phyloP scores from a whole-genome alignment of 768 basidiomycete genomes.

The Kwoniella sp. region DNA sequence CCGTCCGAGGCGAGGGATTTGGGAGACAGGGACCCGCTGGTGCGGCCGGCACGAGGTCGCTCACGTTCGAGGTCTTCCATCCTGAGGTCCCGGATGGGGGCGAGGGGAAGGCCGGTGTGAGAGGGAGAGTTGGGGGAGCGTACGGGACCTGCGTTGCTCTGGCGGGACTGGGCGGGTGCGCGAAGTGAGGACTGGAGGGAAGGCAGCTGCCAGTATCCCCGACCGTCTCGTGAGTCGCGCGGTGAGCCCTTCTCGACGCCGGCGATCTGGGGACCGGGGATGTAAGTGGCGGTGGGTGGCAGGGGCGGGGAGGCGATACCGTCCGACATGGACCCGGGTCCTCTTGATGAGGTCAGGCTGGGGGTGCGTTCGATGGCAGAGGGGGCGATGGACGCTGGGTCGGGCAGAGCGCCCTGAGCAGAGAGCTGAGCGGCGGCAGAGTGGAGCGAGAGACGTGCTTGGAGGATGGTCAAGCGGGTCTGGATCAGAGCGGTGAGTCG shows the following conservation, averaged over 20 bases:
- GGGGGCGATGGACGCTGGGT: neutral
- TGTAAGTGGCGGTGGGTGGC: neutral
- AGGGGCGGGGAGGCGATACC: constrained; percentile 8
- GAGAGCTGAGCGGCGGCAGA: constrained; percentile 29
- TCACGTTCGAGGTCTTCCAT: neutral
- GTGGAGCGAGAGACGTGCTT: constrained; percentile 41
- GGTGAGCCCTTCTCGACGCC: neutral
- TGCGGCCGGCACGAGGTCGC: neutral
- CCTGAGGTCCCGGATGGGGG: constrained; percentile 5
- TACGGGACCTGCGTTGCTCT: neutral
- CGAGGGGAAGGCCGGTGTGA: constrained; percentile 4
- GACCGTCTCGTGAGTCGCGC: neutral
- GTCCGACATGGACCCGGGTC: constrained; percentile 7
- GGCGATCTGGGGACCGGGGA: constrained; percentile 4
- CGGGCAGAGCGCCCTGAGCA: neutral
- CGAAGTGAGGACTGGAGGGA: constrained; percentile 13
- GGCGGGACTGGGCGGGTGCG: neutral
- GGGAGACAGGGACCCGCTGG: constrained; percentile 6
- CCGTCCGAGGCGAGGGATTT: constrained; percentile 1
- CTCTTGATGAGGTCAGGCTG: constrained; percentile 12
- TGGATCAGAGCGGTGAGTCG: constrained; percentile 46
- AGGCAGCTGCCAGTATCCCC: constrained; percentile 17
- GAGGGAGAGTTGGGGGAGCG: constrained; percentile 3
- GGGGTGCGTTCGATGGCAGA: constrained; percentile 11
- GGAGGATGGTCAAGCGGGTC: constrained; percentile 46